These are phyloP conservation scores for Kalanchoe fedtschenkoi DNA, from an alignment of 164 flowering plant genomes.

Conservation along the genomic window DNA sequence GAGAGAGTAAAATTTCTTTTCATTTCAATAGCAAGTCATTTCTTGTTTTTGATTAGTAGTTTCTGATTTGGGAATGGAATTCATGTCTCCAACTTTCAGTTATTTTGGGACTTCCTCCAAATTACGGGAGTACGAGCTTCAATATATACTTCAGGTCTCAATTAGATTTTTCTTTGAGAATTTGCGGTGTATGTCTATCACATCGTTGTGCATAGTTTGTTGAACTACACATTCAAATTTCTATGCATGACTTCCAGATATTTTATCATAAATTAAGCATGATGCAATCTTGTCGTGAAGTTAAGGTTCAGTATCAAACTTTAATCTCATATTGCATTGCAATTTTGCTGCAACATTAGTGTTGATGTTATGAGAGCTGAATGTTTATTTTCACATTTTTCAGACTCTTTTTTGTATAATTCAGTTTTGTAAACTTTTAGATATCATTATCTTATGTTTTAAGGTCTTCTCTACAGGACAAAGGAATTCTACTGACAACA, in stretches of 20 bases:
- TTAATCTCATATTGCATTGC: not conserved
- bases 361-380: no score
- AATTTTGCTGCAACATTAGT: not conserved
- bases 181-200: not conserved
- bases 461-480: constrained; percentile 35
- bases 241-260: no score
- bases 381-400: not conserved
- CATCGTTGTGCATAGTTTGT: no score
- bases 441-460: not conserved
- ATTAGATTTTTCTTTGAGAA: constrained; percentile 1
- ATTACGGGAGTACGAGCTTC: constrained; percentile 75
- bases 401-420: not conserved
- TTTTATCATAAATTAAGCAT: no score
- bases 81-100: constrained; percentile 23
- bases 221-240: no score
- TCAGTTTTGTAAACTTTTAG: constrained; percentile 2
- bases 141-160: constrained; percentile 73
- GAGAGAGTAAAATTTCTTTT: constrained; percentile 55
- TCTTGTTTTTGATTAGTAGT: not conserved
- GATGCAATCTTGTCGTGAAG: not conserved
- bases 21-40: not conserved
- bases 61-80: not conserved
- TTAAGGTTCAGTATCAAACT: not conserved
- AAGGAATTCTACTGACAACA: constrained; percentile 87
- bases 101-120: constrained; percentile 53